These are phyloP conservation scores for Tuber microsphaerosporum DNA, from an alignment of 495 filamentous ascomycete species.

Conservation along the genomic window DNA sequence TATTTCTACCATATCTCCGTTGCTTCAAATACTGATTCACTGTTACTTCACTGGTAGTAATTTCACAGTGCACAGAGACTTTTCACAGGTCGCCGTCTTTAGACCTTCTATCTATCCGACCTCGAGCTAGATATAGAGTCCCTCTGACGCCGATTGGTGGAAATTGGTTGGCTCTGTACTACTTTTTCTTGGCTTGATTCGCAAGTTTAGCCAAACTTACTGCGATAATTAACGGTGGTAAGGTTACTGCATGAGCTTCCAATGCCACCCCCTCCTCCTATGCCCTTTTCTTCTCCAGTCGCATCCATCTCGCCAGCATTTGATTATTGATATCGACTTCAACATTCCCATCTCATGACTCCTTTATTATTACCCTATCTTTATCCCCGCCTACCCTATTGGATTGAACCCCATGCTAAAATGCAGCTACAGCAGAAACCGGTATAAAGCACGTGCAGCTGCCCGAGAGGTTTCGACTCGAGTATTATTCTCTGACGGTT, in stretches of 20 bases:
- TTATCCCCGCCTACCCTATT: background rate
- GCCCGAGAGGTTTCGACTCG: background rate
- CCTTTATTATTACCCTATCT: background rate
- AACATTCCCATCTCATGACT: background rate
- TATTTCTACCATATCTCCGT: background rate
- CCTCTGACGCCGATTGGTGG: slow-evolving; percentile 8
- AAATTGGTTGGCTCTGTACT: slow-evolving; percentile 20
- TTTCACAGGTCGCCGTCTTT: background rate
- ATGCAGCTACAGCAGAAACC: background rate
- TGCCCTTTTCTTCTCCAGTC: background rate
- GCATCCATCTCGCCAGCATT: background rate
- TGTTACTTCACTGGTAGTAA: slow-evolving; percentile 10
- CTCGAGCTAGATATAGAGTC: slow-evolving; percentile 6
- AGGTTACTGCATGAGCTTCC: background rate
- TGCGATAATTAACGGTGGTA: background rate
- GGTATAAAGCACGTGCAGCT: background rate
- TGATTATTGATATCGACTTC: background rate
- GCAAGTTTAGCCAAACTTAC: background rate
- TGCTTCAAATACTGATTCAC: slow-evolving; percentile 1
- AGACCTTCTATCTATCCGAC: background rate
- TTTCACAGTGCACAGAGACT: slow-evolving; percentile 24
- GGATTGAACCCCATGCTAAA: background rate
- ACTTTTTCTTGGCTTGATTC: background rate
- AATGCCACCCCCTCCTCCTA: background rate
- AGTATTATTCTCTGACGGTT: background rate